Evolutionary conservation across 1,139 yeast species (phyloP), one percentile per base, ranked within the genome.

Genomic region (Neolecta irregularis): DNA sequence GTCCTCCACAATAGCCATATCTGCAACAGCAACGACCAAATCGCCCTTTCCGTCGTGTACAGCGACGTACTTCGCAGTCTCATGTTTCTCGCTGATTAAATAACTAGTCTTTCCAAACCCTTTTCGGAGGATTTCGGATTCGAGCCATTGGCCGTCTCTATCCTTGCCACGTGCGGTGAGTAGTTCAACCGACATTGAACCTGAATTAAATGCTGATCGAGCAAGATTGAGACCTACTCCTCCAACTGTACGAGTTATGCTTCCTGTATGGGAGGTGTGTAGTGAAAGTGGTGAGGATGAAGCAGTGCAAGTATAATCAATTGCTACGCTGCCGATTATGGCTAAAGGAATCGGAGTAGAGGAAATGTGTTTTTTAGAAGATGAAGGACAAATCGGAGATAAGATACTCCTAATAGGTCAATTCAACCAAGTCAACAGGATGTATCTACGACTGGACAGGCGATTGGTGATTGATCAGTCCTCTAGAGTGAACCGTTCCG

Each of bases 171-270:
- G 65, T 3, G 67, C 56, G 0, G 83, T 71, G 0, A 80, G 60
- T 5, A 81, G 60, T 21, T 70, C 61, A 3, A 64, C 47, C 1
- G 55, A 11, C n/a, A n/a, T n/a, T 6, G 23, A 11, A 22, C 32
- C 40, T 4, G 18, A 11, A 7, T 19, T 18, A 4, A 37, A 18
- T 17, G 34, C 34, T 4, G 42, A 37, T 13, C 68, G 50, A 0
- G 79, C 72, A 12, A 80, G 72, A 48, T 81, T 83, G 49, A 67
- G 74, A 0, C 81, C 94, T 1, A 81, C 94, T 0, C 94, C 94
- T 0, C 94, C 94, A 6, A 79, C 53, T 0, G 77, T 63, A 4
- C 72, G 62, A 2, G 54, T 47, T 1, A 70, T 63, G 1, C 47
- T 50, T 0, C 91, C 88, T 0, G 91, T 88, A 44, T 77, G 77